These are phyloP conservation scores for Phytopythium oedochilum DNA, from an alignment of 352 stramenopile genomes.

Conservation along the genomic window DNA sequence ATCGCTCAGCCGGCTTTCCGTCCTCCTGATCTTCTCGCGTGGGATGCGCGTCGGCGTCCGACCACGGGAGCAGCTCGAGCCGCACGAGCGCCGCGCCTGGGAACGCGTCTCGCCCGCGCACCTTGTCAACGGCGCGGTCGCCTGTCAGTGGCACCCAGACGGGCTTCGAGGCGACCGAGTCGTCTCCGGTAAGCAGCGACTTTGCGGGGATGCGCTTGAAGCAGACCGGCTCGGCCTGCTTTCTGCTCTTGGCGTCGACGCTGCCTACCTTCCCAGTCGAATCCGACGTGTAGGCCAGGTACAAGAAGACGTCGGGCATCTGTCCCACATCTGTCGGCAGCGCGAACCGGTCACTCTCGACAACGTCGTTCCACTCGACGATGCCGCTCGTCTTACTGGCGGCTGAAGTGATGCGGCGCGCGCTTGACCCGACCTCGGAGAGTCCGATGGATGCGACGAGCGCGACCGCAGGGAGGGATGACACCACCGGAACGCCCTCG, in stretches of 20 bases:
- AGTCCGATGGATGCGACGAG: slow-evolving; percentile 53
- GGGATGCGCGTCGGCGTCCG: not conserved
- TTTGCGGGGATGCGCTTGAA: slow-evolving; percentile 70
- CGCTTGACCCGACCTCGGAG: slow-evolving; percentile 35
- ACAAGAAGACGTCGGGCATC: slow-evolving; percentile 83
- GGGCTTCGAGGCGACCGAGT: slow-evolving; percentile 19
- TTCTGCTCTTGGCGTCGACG: slow-evolving; percentile 36
- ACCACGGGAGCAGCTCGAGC: slow-evolving; percentile 21
- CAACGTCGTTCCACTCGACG: slow-evolving; percentile 77
- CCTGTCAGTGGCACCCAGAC: slow-evolving; percentile 63
- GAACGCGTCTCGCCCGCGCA: slow-evolving; percentile 45
- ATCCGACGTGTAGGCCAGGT: slow-evolving; percentile 37
- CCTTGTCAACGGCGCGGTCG: slow-evolving; percentile 52
- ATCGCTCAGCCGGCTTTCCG: not conserved
- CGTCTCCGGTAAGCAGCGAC: slow-evolving; percentile 44
- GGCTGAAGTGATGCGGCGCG: slow-evolving; percentile 18
- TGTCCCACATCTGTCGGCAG: slow-evolving; percentile 45
- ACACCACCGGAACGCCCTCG: slow-evolving; percentile 42
- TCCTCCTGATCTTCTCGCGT: not conserved
- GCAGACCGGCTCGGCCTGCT: slow-evolving; percentile 48
- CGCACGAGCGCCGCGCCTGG: slow-evolving; percentile 65
- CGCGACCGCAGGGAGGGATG: slow-evolving; percentile 33
- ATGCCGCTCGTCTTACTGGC: slow-evolving; percentile 16
- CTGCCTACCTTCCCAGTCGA: not conserved
- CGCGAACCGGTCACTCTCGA: slow-evolving; percentile 65